These are phyloP conservation scores for Erythrophleum ivorense DNA, from an alignment of 331 rosid genomes.

Conservation along the genomic window DNA sequence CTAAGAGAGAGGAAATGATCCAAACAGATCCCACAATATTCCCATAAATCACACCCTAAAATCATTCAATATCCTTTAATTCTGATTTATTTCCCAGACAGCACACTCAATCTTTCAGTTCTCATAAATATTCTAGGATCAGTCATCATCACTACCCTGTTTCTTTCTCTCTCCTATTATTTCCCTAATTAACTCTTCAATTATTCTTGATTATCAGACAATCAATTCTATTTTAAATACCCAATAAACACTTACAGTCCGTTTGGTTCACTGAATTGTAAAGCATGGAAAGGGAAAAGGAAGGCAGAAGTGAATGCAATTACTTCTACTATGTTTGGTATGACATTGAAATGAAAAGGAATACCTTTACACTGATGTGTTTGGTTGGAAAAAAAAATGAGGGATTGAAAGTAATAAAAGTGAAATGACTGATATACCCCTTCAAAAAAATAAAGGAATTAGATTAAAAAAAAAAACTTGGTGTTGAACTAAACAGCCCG, in stretches of 20 bases:
- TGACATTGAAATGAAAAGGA: no score
- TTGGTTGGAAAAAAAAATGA: no score
- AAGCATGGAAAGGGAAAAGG: no score
- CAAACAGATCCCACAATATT: slow-evolving; percentile 6
- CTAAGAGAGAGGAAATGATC: neutral
- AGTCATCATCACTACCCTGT: neutral
- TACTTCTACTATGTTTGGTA: no score
- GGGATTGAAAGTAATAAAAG: no score
- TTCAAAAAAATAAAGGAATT: no score
- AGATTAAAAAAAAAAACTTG: no score
- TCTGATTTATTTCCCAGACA: neutral
- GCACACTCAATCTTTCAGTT: neutral
- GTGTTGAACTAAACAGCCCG: no score
- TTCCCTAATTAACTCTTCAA: neutral
- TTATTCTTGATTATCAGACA: neutral
- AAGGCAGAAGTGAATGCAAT: no score
- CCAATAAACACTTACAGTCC: neutral
- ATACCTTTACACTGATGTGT: no score
- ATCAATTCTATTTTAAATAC: neutral
- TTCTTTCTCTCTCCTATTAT: neutral
- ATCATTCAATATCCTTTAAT: neutral
- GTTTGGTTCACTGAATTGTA: no score
- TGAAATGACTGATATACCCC: no score
- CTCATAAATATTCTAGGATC: neutral
- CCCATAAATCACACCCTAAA: neutral